Evolutionary conservation across 225 moss, liverwort and hornwort species (phyloP).

Genomic region (Thuidium tamariscinum): DNA sequence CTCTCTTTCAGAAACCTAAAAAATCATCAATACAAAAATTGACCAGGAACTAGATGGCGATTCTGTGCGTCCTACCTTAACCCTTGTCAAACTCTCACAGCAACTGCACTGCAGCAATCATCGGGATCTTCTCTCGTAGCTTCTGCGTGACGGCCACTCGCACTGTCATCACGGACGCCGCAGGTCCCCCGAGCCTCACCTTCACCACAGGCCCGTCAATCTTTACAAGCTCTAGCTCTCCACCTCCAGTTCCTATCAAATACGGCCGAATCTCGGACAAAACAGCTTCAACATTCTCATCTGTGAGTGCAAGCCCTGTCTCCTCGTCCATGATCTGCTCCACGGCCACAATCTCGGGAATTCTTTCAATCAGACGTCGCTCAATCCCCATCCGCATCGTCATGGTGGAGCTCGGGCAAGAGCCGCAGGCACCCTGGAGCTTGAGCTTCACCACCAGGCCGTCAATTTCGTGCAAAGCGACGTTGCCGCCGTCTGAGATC

Average conservation of each 20-base stretch:
- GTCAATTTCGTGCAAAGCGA: slow-evolving; percentile 83
- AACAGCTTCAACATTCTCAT: slow-evolving; percentile 86
- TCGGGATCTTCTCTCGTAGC: slow-evolving; percentile 86
- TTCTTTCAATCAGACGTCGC: slow-evolving; percentile 75
- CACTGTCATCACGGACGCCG: slow-evolving; percentile 96
- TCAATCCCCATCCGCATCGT: slow-evolving; percentile 99
- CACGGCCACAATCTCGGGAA: slow-evolving; percentile 83
- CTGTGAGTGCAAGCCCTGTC: slow-evolving; percentile 69
- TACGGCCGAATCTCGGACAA: slow-evolving; percentile 87
- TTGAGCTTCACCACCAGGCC: slow-evolving; percentile 85
- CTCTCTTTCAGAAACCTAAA: background rate
- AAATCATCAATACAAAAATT: background rate
- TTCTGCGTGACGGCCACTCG: slow-evolving; percentile 97
- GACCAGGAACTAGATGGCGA: background rate
- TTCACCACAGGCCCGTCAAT: slow-evolving; percentile 96
- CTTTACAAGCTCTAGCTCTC: slow-evolving; percentile 65
- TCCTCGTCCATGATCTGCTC: slow-evolving; percentile 97
- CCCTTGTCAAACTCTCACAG: background rate
- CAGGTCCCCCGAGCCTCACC: slow-evolving; percentile 73
- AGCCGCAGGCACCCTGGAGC: slow-evolving; percentile 87
- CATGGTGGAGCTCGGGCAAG: slow-evolving; percentile 91
- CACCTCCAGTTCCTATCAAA: slow-evolving; percentile 77
- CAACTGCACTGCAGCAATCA: slow-evolving; percentile 97
- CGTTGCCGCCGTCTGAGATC: slow-evolving; percentile 94
- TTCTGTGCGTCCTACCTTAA: background rate